Evolutionary conservation across 768 basidiomycete genomes (phyloP).

Genomic region (Trametes elegans): DNA sequence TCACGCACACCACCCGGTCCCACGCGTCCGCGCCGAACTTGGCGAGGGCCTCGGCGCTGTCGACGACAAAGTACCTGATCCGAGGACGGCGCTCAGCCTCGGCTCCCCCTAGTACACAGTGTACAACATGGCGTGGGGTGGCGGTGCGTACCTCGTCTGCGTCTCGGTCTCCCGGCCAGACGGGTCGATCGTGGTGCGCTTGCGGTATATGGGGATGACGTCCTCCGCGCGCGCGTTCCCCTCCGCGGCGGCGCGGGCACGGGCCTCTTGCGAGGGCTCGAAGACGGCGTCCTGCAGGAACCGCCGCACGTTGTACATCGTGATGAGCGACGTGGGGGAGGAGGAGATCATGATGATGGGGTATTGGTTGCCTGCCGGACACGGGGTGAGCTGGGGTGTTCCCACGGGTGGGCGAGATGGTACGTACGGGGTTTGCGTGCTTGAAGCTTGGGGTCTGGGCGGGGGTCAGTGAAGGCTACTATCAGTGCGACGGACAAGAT

Average conservation of each 20-base stretch:
- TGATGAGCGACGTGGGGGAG: constrained; percentile 90
- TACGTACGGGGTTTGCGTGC: constrained; percentile 64
- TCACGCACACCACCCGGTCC: constrained; percentile 96
- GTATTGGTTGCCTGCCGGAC: constrained; percentile 59
- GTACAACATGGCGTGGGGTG: neutral
- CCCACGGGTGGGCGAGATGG: neutral
- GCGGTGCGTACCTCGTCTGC: constrained; percentile 32
- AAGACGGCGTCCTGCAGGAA: constrained; percentile 88
- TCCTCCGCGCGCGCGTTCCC: constrained; percentile 79
- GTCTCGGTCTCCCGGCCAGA: constrained; percentile 56
- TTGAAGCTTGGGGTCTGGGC: constrained; percentile 55
- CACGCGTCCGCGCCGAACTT: constrained; percentile 94
- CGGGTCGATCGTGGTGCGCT: constrained; percentile 67
- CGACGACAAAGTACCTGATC: constrained; percentile 82
- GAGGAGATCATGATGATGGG: constrained; percentile 99
- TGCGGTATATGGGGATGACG: constrained; percentile 83
- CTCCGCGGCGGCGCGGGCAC: constrained; percentile 62
- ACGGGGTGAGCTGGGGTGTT: neutral
- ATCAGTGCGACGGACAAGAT: neutral
- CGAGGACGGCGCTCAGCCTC: neutral
- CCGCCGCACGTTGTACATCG: constrained; percentile 95
- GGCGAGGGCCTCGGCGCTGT: constrained; percentile 86
- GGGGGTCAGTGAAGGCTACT: neutral
- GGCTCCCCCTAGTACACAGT: neutral
- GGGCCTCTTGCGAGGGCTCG: constrained; percentile 73